Evolutionary conservation across 164 flowering plant species (phyloP).

Genomic region (Vitis rupestris): DNA sequence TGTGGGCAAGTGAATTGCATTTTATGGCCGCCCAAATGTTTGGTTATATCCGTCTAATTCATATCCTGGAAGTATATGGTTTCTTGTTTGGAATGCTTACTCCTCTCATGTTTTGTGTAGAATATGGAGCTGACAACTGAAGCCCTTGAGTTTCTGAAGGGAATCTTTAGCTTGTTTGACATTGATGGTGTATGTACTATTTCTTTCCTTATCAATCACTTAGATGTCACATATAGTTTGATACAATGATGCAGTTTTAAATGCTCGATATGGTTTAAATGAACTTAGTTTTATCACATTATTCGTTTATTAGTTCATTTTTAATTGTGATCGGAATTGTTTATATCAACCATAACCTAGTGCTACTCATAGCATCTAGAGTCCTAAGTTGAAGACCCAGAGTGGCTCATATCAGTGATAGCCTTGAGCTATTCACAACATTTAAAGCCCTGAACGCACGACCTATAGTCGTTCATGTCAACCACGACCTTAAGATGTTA

Average conservation of each 20-base stretch:
- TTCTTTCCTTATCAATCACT: not conserved
- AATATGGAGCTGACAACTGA: slow-evolving; percentile 88
- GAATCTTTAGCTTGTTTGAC: slow-evolving; percentile 60
- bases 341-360: no score
- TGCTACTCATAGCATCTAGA: no score
- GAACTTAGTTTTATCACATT: slow-evolving; percentile 1
- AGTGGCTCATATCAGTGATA: no score
- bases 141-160: slow-evolving; percentile 65
- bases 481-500: no score
- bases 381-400: no score
- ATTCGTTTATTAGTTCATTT: no score
- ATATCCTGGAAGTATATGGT: not conserved
- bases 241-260: no score
- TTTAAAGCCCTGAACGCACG: no score
- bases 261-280: not conserved
- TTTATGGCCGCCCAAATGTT: not conserved
- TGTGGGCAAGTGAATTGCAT: not conserved
- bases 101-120: slow-evolving; percentile 34
- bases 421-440: no score
- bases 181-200: slow-evolving; percentile 52
- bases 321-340: no score
- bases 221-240: not conserved
- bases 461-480: no score
- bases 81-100: slow-evolving; percentile 1
- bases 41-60: no score